These are phyloP conservation scores for Phytophthora sp. DNA, from an alignment of 352 stramenopile species.

Conservation along the genomic window DNA sequence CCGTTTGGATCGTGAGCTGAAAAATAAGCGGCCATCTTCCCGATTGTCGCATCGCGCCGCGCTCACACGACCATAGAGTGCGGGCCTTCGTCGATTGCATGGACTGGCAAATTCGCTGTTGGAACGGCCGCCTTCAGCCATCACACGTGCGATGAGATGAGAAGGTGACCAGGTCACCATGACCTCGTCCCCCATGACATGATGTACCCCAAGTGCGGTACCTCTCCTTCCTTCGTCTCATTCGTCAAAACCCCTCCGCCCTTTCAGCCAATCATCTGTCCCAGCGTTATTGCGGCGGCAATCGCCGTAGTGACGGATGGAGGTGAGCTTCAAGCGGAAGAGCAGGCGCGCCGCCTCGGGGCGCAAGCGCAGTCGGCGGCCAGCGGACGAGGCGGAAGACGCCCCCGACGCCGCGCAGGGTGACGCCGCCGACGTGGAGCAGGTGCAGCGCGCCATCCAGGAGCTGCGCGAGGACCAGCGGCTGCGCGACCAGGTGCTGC, in stretches of 20 bases:
- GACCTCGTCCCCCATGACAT: background rate
- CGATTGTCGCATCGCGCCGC: constrained; percentile 23
- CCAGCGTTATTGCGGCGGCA: no score
- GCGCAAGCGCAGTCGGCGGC: constrained; percentile 49
- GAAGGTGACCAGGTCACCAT: background rate
- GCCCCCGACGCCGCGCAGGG: background rate
- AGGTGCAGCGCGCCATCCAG: constrained; percentile 60
- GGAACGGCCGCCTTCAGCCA: constrained; percentile 11
- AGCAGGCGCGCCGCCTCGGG: constrained; percentile 27
- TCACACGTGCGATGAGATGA: background rate
- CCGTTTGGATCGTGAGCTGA: constrained; percentile 17
- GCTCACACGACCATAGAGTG: constrained; percentile 22
- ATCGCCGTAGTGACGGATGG: constrained; percentile 19
- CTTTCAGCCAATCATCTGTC: no score
- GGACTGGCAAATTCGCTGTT: constrained; percentile 9
- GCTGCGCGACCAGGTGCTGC: constrained; percentile 52
- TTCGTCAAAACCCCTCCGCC: background rate
- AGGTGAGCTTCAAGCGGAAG: constrained; percentile 72
- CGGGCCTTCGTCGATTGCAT: constrained; percentile 13
- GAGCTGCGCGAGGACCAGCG: constrained; percentile 78
- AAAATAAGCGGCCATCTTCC: constrained; percentile 12
- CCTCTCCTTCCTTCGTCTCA: background rate
- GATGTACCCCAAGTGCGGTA: background rate
- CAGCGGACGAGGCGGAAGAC: constrained; percentile 26
- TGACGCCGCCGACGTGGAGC: constrained; percentile 20